phyloP scores from a whole-genome alignment of 805 yeast genomes.

The Yarrowia keelungensis region DNA sequence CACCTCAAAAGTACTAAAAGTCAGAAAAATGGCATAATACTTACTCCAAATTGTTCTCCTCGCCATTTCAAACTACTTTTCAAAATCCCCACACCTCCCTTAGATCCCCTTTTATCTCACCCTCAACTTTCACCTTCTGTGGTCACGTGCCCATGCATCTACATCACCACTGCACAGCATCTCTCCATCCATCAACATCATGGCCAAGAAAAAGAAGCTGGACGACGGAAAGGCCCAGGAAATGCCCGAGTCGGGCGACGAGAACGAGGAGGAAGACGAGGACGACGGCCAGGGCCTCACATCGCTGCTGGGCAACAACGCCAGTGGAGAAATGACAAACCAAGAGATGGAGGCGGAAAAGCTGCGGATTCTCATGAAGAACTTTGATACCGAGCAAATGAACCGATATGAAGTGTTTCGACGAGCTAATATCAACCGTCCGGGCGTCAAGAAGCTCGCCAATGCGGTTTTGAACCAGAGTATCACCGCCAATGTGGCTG shows the following conservation, averaged over 20 bases:
- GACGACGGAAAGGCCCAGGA: constrained; percentile 42
- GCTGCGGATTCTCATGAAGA: constrained; percentile 64
- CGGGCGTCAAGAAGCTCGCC: constrained; percentile 81
- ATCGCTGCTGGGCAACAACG: constrained; percentile 30
- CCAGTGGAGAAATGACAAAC: constrained; percentile 31
- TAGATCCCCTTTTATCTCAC: background rate
- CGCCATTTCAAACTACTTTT: too few species aligned
- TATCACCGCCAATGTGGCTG: constrained; percentile 78
- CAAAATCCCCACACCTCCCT: background rate
- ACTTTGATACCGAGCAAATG: constrained; percentile 82
- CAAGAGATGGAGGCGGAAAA: constrained; percentile 49
- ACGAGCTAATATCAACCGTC: constrained; percentile 73
- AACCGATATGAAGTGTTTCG: constrained; percentile 85
- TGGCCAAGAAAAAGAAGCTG: constrained; percentile 29
- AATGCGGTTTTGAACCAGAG: constrained; percentile 80
- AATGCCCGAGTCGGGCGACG: constrained; percentile 44
- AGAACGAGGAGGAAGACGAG: constrained; percentile 38
- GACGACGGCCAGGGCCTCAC: constrained; percentile 30
- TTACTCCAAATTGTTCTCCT: too few species aligned
- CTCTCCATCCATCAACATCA: background rate
- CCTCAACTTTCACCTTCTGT: background rate
- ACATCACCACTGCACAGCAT: background rate
- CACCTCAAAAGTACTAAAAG: too few species aligned
- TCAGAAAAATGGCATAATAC: too few species aligned
- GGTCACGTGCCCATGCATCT: constrained; percentile 20